Evolutionary conservation across 768 basidiomycete species (phyloP), one percentile per base, ranked within the genome.

Genomic region (Crassisporium funariophilum): DNA sequence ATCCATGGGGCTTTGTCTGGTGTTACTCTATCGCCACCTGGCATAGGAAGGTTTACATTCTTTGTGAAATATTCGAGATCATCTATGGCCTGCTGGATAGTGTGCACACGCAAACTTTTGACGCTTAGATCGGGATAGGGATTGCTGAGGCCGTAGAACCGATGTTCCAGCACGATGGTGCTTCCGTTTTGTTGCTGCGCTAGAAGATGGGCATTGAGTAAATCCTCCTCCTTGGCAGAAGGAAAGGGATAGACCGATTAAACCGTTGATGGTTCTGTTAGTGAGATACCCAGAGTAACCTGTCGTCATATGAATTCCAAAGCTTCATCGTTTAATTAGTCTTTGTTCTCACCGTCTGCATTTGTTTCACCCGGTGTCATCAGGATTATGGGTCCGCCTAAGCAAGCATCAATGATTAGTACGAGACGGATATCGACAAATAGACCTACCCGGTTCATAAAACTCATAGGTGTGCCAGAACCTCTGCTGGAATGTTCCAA

Each of bases 81-180:
- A 40, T 87, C 81, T 51, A 87, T 81, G 8, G 85, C 83, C 65
- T 89, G 87, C 59, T 86, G 82, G 37, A 89, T 75, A 1, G 84
- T 88, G 59, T 83, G 83, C 10, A 79, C 53, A 36, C 67, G 64
- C 35, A 89, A 66, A 57, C 82, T 86, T 54, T 74, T 63, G 22
- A 76, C 76, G 24, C 70, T 77, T 20, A 89, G 74, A 60, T 88
- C 74, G 15, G 75, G 68, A 38, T 73, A 75, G 4, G 87, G 87
- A 59, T 87, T 90, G 47, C 86, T 88, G n/a, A 77, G 64, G 11
- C 87, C 87, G 51, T 82, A 88, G 71, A 83, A 90, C 17, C 88
- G 76, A 57, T 89, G 87, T 56, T 89, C 86, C 19, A 88, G 50
- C 21, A 88, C 67, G 52, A 88, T 69, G 4, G 78, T 75, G 13